Percentiles rank a stretch among this genome's conserved stretches.
These are phyloP conservation scores for Entomortierella parvispora DNA, from an alignment of 192 early-diverging fungal species.

Conservation along the genomic window DNA sequence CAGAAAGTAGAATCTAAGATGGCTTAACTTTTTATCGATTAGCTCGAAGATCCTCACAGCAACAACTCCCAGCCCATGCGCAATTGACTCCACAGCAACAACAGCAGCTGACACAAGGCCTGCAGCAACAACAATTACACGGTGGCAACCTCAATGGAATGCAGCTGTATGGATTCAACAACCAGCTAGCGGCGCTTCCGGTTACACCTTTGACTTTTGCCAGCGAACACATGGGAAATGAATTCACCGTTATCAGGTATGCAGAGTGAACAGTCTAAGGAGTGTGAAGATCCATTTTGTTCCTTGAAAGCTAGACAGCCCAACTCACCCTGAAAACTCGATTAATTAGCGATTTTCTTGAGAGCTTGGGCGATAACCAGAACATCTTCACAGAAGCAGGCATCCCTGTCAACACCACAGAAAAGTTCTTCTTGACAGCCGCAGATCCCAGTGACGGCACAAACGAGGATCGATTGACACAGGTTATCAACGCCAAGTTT, in stretches of 20 bases:
- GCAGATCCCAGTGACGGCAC: constrained; percentile 91
- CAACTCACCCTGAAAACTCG: too few species aligned
- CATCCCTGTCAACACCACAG: constrained; percentile 68
- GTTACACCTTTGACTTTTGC: constrained; percentile 77
- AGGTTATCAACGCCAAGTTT: constrained; percentile 95
- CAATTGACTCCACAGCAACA: constrained; percentile 21
- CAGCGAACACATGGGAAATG: constrained; percentile 81
- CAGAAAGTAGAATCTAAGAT: too few species aligned
- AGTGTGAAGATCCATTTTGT: too few species aligned
- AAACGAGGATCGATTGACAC: constrained; percentile 87
- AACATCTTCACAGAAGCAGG: constrained; percentile 31
- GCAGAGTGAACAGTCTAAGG: not conserved
- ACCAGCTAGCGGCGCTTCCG: constrained; percentile 45
- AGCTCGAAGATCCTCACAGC: constrained; percentile 31
- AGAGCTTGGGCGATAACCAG: constrained; percentile 55
- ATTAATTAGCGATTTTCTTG: constrained; percentile 68
- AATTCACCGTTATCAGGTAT: constrained; percentile 78
- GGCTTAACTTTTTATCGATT: not conserved
- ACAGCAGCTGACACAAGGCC: constrained; percentile 11
- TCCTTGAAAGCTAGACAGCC: too few species aligned
- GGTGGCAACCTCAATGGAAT: constrained; percentile 40
- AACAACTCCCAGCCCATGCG: constrained; percentile 14
- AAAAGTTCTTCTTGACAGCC: constrained; percentile 91
- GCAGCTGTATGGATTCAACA: constrained; percentile 46
- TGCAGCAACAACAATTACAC: constrained; percentile 23